phyloP scores from a whole-genome alignment of 73 alveolate species.

The Paramecium sonneborni region DNA sequence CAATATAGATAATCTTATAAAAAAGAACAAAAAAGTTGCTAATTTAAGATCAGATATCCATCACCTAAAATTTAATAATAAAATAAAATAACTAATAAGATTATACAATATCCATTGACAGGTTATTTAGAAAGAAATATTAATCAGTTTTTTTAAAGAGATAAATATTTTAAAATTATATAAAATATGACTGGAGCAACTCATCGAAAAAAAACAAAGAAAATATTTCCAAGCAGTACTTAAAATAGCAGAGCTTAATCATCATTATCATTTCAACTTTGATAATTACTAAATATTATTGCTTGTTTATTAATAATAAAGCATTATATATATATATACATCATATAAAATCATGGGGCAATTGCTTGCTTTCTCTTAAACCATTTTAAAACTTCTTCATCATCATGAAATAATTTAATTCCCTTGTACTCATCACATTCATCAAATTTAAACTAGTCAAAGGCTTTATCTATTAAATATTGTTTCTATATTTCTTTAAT shows the following conservation, averaged over 20 bases:
- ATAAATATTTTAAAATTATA: not conserved
- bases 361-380: not conserved
- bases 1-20: not conserved
- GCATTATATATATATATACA: not conserved
- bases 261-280: not conserved
- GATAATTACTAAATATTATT: not conserved
- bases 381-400: conserved; percentile 31
- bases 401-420: conserved; percentile 45
- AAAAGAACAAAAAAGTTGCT: not conserved
- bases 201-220: not conserved
- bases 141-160: not conserved
- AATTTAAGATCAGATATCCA: not conserved
- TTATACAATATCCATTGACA: not conserved
- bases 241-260: not conserved
- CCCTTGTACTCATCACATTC: conserved; percentile 48
- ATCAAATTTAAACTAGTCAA: not conserved
- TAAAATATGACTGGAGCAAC: not conserved
- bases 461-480: conserved; percentile 32
- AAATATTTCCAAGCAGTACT: not conserved
- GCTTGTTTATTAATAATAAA: not conserved
- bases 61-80: conserved; percentile 4
- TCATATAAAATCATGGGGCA: not conserved
- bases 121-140: not conserved
- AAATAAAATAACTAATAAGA: not conserved
- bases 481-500: conserved; percentile 4